Evolutionary conservation across 192 early-diverging fungal species (phyloP).

Genomic region (Coemansia sp.): DNA sequence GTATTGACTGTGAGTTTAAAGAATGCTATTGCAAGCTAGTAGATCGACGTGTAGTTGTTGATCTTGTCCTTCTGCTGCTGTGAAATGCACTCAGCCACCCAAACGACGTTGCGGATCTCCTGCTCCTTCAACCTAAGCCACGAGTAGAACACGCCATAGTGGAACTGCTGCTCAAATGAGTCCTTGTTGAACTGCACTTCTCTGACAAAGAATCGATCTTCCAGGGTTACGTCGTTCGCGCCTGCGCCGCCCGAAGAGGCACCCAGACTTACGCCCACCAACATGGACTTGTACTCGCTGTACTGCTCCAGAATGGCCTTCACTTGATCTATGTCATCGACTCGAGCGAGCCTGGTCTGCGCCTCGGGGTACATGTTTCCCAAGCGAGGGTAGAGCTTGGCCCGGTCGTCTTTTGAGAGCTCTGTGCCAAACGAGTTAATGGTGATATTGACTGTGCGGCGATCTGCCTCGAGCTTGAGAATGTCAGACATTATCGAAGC

Average conservation of each 20-base stretch:
- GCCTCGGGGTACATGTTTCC: constrained; percentile 95
- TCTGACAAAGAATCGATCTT: constrained; percentile 93
- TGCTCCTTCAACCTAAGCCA: constrained; percentile 98
- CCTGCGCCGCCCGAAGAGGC: constrained; percentile 23
- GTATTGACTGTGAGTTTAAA: not conserved
- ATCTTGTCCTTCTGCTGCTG: constrained; percentile 96
- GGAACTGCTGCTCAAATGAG: constrained; percentile 95
- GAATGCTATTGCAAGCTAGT: constrained; percentile 49
- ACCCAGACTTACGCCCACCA: constrained; percentile 61
- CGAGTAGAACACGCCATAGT: constrained; percentile 92
- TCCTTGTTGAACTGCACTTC: constrained; percentile 94
- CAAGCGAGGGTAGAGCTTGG: constrained; percentile 88
- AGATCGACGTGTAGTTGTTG: constrained; percentile 90
- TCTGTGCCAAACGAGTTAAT: constrained; percentile 99
- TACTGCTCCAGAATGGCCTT: constrained; percentile 80
- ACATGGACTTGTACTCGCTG: constrained; percentile 84
- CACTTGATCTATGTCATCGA: constrained; percentile 96
- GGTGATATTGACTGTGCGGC: constrained; percentile 97
- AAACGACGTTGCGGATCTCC: constrained; percentile 97
- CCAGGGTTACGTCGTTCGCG: constrained; percentile 70
- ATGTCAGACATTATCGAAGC: constrained; percentile 93
- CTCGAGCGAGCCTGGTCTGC: constrained; percentile 71
- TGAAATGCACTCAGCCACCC: constrained; percentile 99
- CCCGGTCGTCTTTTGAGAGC: constrained; percentile 93
- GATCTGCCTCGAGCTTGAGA: constrained; percentile 96